These are phyloP conservation scores for Erysimum cheiri DNA, from an alignment of 441 rosid species.

Conservation along the genomic window DNA sequence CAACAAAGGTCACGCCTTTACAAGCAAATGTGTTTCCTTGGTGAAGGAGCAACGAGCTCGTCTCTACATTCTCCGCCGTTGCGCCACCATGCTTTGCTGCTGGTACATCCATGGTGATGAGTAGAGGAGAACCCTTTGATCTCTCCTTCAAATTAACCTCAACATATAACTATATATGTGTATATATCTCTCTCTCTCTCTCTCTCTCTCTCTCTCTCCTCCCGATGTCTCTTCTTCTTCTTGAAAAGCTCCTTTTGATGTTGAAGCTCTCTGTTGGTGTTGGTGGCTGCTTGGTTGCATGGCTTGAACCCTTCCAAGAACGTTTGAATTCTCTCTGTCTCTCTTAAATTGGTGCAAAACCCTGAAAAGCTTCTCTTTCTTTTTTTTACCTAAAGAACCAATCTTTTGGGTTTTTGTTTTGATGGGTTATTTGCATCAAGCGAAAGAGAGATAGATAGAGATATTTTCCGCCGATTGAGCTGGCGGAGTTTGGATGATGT, in stretches of 20 bases:
- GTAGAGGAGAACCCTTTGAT: constrained; percentile 25
- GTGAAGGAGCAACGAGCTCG: constrained; percentile 85
- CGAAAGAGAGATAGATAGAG: constrained; percentile 23
- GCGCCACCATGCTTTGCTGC: constrained; percentile 95
- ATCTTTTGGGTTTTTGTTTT: constrained; percentile 34
- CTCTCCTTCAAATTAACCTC: constrained; percentile 15
- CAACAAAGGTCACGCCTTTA: constrained; percentile 54
- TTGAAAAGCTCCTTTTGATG: constrained; percentile 25
- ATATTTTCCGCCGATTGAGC: constrained; percentile 30
- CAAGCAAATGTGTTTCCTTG: constrained; percentile 78
- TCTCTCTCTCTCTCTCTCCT: too few relatives aligned
- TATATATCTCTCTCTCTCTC: neutral
- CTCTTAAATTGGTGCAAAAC: constrained; percentile 32
- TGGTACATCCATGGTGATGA: constrained; percentile 94
- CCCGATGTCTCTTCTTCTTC: constrained; percentile 31
- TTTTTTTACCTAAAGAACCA: constrained; percentile 31
- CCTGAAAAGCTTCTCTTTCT: constrained; percentile 21
- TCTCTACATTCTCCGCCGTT: constrained; percentile 82
- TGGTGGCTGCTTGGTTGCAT: constrained; percentile 31
- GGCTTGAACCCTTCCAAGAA: constrained; percentile 31
- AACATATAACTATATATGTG: constrained; percentile 15
- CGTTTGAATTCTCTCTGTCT: constrained; percentile 4
- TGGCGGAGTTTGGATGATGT: constrained; percentile 24
- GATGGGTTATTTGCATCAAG: constrained; percentile 35
- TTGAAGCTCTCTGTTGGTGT: constrained; percentile 25